Evolutionary conservation across 805 yeast species (phyloP).

Genomic region (Cyberlindnera xishuangbannaensis): DNA sequence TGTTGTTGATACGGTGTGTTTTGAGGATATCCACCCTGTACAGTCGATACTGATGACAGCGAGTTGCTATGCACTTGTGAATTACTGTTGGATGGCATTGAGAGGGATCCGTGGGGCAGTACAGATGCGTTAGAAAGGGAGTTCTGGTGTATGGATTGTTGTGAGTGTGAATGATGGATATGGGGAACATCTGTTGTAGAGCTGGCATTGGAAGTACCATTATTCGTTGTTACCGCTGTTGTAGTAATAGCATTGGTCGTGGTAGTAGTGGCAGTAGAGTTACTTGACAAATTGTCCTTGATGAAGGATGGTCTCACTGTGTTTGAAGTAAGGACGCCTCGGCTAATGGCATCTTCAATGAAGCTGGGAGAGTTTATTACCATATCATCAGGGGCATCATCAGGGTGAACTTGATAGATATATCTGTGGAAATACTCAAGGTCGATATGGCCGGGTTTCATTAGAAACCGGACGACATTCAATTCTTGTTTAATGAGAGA

Average conservation of each 20-base stretch:
- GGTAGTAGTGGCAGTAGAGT: too few species aligned
- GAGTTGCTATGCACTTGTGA: slow-evolving; percentile 2
- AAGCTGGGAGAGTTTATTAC: slow-evolving; percentile 17
- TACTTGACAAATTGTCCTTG: slow-evolving; percentile 4
- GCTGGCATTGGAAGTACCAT: slow-evolving; percentile 1
- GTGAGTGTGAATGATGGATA: slow-evolving; percentile 1
- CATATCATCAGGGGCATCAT: slow-evolving; percentile 12
- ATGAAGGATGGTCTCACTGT: slow-evolving; percentile 11
- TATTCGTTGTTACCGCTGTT: slow-evolving; percentile 1
- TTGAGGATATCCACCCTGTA: slow-evolving; percentile 1
- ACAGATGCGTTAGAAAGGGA: neutral
- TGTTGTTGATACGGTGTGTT: neutral
- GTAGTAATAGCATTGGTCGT: slow-evolving; percentile 3
- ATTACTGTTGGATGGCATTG: slow-evolving; percentile 1
- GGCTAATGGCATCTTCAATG: slow-evolving; percentile 22
- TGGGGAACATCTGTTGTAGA: neutral
- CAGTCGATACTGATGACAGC: slow-evolving; percentile 1
- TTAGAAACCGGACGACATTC: slow-evolving; percentile 18
- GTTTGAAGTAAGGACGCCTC: slow-evolving; percentile 17
- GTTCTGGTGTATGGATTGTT: slow-evolving; percentile 2
- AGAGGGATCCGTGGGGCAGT: slow-evolving; percentile 3
- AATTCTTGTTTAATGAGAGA: slow-evolving; percentile 13
- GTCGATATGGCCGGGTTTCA: slow-evolving; percentile 24
- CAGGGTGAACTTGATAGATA: slow-evolving; percentile 11
- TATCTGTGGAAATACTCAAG: slow-evolving; percentile 24